phyloP scores from a whole-genome alignment of 306 rosid genomes.

The Clitoria ternatea region DNA sequence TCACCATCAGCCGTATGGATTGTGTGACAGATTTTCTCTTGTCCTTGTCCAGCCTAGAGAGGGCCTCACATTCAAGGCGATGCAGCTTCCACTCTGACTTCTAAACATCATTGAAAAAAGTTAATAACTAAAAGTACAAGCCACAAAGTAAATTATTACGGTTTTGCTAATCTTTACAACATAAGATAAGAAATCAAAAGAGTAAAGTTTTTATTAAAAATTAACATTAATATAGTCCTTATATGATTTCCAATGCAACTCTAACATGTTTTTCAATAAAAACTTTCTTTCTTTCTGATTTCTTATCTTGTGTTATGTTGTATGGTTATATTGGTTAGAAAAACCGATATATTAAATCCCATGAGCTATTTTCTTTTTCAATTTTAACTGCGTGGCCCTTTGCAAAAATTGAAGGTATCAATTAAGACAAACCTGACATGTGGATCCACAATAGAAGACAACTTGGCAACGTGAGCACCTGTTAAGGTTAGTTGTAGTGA shows the following conservation, averaged over 20 bases:
- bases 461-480: conserved; percentile 66
- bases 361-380: neutral
- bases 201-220: too few species aligned
- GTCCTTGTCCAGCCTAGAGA: conserved; percentile 53
- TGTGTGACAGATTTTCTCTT: conserved; percentile 69
- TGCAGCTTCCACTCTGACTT: conserved; percentile 86
- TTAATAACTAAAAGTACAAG: too few species aligned
- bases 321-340: too few species aligned
- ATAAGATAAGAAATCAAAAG: too few species aligned
- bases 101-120: conserved; percentile 34
- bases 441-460: conserved; percentile 57
- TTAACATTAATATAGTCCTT: too few species aligned
- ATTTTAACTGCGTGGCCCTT: neutral
- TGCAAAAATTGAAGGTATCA: neutral
- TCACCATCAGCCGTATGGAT: conserved; percentile 76
- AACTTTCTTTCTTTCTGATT: too few species aligned
- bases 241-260: too few species aligned
- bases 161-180: too few species aligned
- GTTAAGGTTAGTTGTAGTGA: conserved; percentile 45
- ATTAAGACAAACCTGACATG: conserved; percentile 51
- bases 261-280: too few species aligned
- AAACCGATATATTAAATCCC: neutral
- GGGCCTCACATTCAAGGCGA: conserved; percentile 81
- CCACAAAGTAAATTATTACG: too few species aligned
- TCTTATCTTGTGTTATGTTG: too few species aligned